Base-by-base conservation (phyloP, 208 protist species). In the Angomonas ambiguus region DNA sequence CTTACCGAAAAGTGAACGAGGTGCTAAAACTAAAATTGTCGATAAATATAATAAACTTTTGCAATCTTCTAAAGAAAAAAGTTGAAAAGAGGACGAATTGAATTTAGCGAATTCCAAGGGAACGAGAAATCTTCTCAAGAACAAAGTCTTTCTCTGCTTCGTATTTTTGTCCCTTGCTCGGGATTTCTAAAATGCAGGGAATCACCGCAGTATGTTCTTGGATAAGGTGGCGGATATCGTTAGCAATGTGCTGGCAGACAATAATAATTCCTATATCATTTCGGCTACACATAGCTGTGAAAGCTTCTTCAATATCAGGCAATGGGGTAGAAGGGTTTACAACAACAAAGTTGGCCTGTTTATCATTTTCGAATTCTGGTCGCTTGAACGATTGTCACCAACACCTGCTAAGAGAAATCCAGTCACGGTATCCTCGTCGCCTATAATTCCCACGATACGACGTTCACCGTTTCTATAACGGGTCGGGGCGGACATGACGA, bases 391-490 rank as follows among this genome's bases (percentile, higher is more conserved):
- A 61, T 96, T 88, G 62, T 98, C 91, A 55, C 96, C 97, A 34
- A 97, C 76, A 33, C 97, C 97, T 13, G 96, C 95, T 20, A 99
- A 84, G 34, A 99, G 80, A 69, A 99, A 98, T 2, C 97, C 97
- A 41, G 97, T 98, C 0, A 98, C 91, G 16, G 96, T 98, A 66
- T 99, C 97, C 74, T 98, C 90, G 60, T 97, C 93, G n/a, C 90
- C 93, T 58, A 97, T 96, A 32, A 96, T 87, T 11, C 79, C 88
- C 16, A 97, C 74, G 48, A 97, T 91, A 28, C 82, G 77, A 27
- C 78, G 74, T 51, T 95, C 84, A 33, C 93, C 91, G 61, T 82
- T 91, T 63, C 78, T 77, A 62, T 86, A 91, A n/a, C 81, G 77
- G 35, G 59, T 41, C 16, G 69, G 51, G 13, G 35, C 51, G 20